Evolutionary conservation across 345 rosid species (phyloP).

Genomic region (Brassica nigra): DNA sequence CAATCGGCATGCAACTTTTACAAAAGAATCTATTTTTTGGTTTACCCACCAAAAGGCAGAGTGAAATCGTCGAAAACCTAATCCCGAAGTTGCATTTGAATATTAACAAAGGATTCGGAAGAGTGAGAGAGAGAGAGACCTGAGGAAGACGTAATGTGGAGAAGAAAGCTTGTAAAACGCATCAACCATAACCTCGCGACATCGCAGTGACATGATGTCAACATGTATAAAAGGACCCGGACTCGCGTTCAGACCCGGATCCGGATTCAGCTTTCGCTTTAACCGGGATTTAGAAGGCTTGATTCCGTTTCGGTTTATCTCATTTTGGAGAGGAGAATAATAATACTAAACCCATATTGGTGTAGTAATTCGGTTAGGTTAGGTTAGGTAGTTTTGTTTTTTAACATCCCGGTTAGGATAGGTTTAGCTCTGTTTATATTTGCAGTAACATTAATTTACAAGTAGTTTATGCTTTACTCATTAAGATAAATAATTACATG

Average conservation of each 20-base stretch:
- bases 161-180: neutral
- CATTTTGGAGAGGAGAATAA: neutral
- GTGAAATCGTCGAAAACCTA: conserved; percentile 3
- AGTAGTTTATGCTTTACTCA: too few species aligned
- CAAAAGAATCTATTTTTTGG: neutral
- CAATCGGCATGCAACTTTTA: neutral
- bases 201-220: neutral
- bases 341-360: neutral
- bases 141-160: conserved; percentile 7
- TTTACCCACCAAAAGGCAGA: neutral
- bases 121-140: conserved; percentile 11
- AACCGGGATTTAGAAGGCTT: conserved; percentile 1
- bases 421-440: neutral
- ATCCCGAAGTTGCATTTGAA: neutral
- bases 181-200: neutral
- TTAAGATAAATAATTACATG: too few species aligned
- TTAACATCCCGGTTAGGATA: neutral
- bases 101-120: neutral
- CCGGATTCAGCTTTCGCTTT: neutral
- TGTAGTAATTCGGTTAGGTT: neutral
- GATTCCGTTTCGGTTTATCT: neutral
- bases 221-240: neutral
- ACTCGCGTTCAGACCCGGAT: neutral
- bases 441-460: too few species aligned
- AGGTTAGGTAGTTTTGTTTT: neutral